Percentiles rank a stretch among this genome's conserved stretches.
Conservation (phyloP, 23 red algal species). For the Cyanidioschyzon merolae region DNA sequence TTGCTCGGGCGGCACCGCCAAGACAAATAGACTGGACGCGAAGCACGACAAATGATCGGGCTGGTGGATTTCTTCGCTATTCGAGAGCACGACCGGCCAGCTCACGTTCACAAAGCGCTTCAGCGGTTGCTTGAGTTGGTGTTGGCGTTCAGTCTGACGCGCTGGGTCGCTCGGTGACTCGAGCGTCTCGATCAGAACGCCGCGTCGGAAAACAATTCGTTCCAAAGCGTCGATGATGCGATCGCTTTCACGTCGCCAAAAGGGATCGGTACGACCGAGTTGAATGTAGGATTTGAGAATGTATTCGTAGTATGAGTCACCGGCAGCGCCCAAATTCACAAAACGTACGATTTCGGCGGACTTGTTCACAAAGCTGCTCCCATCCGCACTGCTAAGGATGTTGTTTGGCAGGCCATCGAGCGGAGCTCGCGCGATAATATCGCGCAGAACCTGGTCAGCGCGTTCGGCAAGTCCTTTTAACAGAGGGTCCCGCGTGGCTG, state of each 20-base stretch:
- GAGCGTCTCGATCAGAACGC: background rate
- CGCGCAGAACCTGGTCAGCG: slow-evolving; percentile 4
- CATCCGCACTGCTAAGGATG: background rate
- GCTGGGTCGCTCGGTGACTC: background rate
- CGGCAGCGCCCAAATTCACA: background rate
- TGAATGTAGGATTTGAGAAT: slow-evolving; percentile 5
- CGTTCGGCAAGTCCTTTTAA: background rate
- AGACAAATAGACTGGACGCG: background rate
- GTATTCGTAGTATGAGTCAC: slow-evolving; percentile 13
- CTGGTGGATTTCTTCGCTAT: background rate
- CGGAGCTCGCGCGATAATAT: background rate
- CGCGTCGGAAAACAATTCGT: background rate
- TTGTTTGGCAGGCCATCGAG: background rate
- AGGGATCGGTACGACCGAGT: background rate
- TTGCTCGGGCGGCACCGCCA: background rate
- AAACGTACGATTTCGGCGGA: background rate
- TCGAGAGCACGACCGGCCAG: background rate
- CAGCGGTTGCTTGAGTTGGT: background rate
- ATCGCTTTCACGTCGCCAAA: slow-evolving; percentile 1
- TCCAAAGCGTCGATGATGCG: slow-evolving; percentile 6
- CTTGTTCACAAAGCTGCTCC: background rate
- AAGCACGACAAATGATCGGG: background rate
- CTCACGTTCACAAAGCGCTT: background rate
- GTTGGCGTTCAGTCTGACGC: background rate
- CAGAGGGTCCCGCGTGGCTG: background rate